Percentiles rank a stretch among this genome's conserved stretches.
phyloP scores from a whole-genome alignment of 768 basidiomycete genomes.

The Tricholoma terreum region DNA sequence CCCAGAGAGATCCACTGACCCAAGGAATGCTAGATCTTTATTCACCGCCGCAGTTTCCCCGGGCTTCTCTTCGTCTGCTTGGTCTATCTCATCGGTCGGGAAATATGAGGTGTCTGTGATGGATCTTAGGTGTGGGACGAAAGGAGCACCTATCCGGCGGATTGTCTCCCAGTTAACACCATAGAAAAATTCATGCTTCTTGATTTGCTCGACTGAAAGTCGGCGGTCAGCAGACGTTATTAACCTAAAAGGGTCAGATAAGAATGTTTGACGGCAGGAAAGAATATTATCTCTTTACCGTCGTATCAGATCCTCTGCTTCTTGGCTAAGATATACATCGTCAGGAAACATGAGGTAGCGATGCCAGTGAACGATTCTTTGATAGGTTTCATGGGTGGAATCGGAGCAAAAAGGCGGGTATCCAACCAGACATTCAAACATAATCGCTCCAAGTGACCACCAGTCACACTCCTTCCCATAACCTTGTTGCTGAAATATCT shows the following conservation, averaged over 20 bases:
- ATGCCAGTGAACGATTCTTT: conserved; percentile 96
- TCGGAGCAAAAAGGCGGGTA: conserved; percentile 97
- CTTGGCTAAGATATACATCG: conserved; percentile 88
- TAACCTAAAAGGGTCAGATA: conserved; percentile 43
- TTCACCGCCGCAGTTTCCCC: conserved; percentile 39
- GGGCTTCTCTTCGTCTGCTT: conserved; percentile 50
- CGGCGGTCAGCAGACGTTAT: conserved; percentile 83
- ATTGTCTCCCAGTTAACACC: conserved; percentile 93
- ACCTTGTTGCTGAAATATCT: conserved; percentile 96
- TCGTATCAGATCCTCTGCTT: conserved; percentile 86
- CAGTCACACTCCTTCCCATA: conserved; percentile 99
- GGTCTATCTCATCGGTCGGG: conserved; percentile 91
- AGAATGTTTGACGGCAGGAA: not conserved
- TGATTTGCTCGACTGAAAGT: conserved; percentile 81
- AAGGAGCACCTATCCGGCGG: conserved; percentile 88
- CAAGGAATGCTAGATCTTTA: conserved; percentile 67
- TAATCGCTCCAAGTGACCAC: conserved; percentile 99
- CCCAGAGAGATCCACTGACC: conserved; percentile 34
- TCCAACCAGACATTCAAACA: conserved; percentile 97
- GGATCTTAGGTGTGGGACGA: conserved; percentile 90
- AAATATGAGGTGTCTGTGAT: conserved; percentile 98
- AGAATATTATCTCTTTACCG: conserved; percentile 45
- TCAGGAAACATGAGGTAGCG: conserved; percentile 86
- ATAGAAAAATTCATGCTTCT: conserved; percentile 88
- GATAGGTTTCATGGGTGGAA: conserved; percentile 95